Base-by-base conservation (phyloP, 768 basidiomycete genomes). In the Rossbeevera mucosa region DNA sequence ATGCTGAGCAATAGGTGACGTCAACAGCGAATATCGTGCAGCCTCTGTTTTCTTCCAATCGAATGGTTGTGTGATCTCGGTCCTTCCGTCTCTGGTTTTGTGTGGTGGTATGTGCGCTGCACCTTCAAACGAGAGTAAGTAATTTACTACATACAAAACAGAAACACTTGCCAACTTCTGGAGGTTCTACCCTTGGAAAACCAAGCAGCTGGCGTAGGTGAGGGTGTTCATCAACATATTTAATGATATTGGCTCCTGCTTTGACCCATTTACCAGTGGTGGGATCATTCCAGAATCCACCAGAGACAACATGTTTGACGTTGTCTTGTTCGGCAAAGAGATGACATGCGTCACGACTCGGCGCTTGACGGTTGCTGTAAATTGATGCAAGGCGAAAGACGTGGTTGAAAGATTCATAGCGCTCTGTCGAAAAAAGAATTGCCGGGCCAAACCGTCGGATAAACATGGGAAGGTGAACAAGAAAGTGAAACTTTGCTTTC, bases 401-500 rank as follows among this genome's bases (percentile, higher is more conserved):
- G 1, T 61, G 61, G 11, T 64, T 62, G 46, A 63, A 68, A 0
- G 66, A 64, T 26, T 72, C 63, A 29, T 57, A 72, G 0, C 44
- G 42, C 33, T 72, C 63, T 2, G 68, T 71, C 0, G 63, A 62
- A 45, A 64, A 70, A 0, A 66, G 46, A 2, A 70, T 56, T 0
- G 67, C 55, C 0, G 69, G 69, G 0, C 64, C 69, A 53, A 70
- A 71, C 0, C 46, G 50, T 2, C 49, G 21, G 29, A 71, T 68
- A 29, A 57, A 63, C 20, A 51, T 53, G 0, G 62, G 64, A 2
- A 70, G 56, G 18, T 70, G 66, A 4, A 69, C 21, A 0, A 72
- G 50, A 11, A 72, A 63, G 43, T 71, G 69, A 25, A 69, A 68
- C 20, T 71, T 71, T 0, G 60, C 51, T 14, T 72, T 72, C 0